These are phyloP conservation scores for Polytrichum commune DNA, from an alignment of 225 moss, liverwort and hornwort genomes.

Conservation along the genomic window DNA sequence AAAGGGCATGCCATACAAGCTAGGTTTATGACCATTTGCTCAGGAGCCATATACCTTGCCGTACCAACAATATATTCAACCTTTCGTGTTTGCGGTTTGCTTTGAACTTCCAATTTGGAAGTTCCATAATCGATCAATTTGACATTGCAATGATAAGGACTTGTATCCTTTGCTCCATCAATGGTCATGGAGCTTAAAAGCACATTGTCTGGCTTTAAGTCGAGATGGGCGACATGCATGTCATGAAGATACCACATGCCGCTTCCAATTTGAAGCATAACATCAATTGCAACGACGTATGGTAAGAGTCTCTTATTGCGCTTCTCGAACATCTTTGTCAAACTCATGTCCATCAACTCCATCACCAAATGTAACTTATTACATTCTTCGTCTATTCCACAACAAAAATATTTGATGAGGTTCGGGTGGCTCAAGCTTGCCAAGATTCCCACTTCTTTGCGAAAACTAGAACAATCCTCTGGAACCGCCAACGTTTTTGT, in stretches of 20 bases:
- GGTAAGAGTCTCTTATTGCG: constrained; percentile 7
- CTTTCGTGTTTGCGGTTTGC: background rate
- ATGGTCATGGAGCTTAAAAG: constrained; percentile 8
- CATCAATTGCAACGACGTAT: constrained; percentile 31
- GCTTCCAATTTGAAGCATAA: constrained; percentile 42
- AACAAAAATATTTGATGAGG: no score
- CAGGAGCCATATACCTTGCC: constrained; percentile 22
- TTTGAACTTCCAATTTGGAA: constrained; percentile 17
- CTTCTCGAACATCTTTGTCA: constrained; percentile 24
- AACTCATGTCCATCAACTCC: constrained; percentile 4
- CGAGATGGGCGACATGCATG: constrained; percentile 26
- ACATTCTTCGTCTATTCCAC: no score
- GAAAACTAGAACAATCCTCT: no score
- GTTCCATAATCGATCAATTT: constrained; percentile 38
- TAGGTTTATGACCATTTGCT: background rate
- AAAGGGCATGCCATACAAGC: background rate
- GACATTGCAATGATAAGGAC: constrained; percentile 18
- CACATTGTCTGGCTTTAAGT: constrained; percentile 30
- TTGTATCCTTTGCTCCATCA: constrained; percentile 1
- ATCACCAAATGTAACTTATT: no score
- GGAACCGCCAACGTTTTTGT: no score
- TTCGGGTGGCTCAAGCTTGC: no score
- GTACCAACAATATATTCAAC: background rate
- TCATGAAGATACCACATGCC: constrained; percentile 49
- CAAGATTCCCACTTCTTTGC: no score